Base-by-base conservation (phyloP, 345 rosid genomes). In the Litchi chinensis region DNA sequence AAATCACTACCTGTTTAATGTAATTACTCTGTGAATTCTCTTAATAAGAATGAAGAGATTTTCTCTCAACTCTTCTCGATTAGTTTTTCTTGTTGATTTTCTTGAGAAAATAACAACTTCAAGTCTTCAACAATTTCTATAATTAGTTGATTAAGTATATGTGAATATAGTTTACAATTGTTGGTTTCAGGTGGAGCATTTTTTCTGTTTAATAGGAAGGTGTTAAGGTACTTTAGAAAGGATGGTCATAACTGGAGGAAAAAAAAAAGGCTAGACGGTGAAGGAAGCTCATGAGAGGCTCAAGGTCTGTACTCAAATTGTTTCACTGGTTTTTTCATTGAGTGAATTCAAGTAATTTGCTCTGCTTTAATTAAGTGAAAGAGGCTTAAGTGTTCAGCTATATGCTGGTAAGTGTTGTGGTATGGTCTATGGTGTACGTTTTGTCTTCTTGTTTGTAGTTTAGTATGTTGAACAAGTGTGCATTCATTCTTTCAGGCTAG, bases 211-310 rank as follows among this genome's bases (percentile, higher is more conserved):
- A 94, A 95, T 81, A 88, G 98, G 41, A 93, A 93, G 82, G 94
- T 90, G 74, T 85, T 92, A 60, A 89, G 98, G 82, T 93, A 93
- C 89, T 93, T 95, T 2, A 28, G 2, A 0, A 2, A 1, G 2
- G 98, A 92, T 57, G 98, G 98, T n/a, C 98, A 93, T 83, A 93
- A 85, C 71, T 95, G 98, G 98, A 95, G 98, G 85, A 93, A 93
- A 93, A 95, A 91, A 75, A 91, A 80, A 81, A 97, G 98, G 98
- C 65, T 93, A 93, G 85, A 95, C 97, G 0, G 91, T 93, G 44
- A 95, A 91, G 85, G 98, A 95, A 90, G 98, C 95, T 81, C 98
- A 95, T 63, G 98, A 93, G 88, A 95, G 89, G 90, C 92, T 95
- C 71, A 95, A 95, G 95, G 98, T 93, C 83, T 82, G 80, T 22